phyloP scores from a whole-genome alignment of 2,329 filamentous ascomycete species.

The Helotiales sp. region DNA sequence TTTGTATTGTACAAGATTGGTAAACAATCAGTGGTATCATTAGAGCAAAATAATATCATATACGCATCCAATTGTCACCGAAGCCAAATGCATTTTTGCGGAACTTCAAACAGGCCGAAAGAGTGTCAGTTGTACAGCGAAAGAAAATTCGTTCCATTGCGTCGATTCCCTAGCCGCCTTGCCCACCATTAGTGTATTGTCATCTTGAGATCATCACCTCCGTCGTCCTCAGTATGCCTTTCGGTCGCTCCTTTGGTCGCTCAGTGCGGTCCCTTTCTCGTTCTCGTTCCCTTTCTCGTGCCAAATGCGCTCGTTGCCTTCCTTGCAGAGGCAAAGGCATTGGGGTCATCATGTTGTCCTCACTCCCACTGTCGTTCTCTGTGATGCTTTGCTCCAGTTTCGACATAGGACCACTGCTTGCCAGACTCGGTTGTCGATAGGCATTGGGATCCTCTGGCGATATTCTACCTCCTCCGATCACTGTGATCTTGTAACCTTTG shows the following conservation, averaged over 20 bases:
- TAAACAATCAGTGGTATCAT: slow-evolving; percentile 1
- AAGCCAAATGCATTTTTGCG: not conserved
- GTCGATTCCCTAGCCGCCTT: not conserved
- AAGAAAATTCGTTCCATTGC: not conserved
- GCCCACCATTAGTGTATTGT: not conserved
- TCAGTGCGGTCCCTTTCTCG: not conserved
- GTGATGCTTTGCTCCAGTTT: slow-evolving; percentile 28
- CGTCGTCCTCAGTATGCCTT: slow-evolving; percentile 31
- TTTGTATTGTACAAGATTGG: not conserved
- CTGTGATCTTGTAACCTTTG: slow-evolving; percentile 20
- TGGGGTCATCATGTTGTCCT: slow-evolving; percentile 20
- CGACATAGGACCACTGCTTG: slow-evolving; percentile 26
- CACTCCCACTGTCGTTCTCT: slow-evolving; percentile 26
- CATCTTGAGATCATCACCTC: slow-evolving; percentile 28
- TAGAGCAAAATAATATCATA: not conserved
- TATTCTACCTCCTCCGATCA: slow-evolving; percentile 15
- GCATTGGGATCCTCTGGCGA: slow-evolving; percentile 10
- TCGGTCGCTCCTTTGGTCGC: not conserved
- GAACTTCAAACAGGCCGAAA: not conserved
- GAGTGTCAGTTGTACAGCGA: not conserved
- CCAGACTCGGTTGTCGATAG: slow-evolving; percentile 12
- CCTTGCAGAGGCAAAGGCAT: slow-evolving; percentile 12
- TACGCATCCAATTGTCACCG: not conserved
- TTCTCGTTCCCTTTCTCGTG: not conserved
- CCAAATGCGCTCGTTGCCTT: not conserved